These are phyloP conservation scores for Candida vaughaniae DNA, from an alignment of 805 yeast genomes.

Conservation along the genomic window DNA sequence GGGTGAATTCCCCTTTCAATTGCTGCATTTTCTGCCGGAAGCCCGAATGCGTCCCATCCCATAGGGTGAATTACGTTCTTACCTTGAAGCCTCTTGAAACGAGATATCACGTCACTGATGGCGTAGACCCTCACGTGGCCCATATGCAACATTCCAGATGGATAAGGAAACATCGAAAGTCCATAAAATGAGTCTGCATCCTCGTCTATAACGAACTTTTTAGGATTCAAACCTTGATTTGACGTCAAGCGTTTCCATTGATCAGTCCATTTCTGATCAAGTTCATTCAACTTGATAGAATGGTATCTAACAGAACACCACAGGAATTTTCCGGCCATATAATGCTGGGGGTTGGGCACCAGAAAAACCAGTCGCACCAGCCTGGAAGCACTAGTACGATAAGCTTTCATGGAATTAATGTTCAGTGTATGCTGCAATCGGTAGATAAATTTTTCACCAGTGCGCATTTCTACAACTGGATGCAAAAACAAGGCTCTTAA, in stretches of 20 bases:
- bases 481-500: no score
- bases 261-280: slow-evolving; percentile 52
- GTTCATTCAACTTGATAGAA: neutral
- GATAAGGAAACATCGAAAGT: slow-evolving; percentile 92
- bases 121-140: slow-evolving; percentile 95
- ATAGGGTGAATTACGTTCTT: slow-evolving; percentile 85
- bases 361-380: no score
- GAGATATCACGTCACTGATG: slow-evolving; percentile 77
- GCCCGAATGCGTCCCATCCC: slow-evolving; percentile 99
- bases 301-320: no score
- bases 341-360: no score
- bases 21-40: slow-evolving; percentile 98
- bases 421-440: no score
- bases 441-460: slow-evolving; percentile 1
- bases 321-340: no score
- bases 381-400: no score
- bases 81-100: slow-evolving; percentile 78
- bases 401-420: no score
- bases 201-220: slow-evolving; percentile 16
- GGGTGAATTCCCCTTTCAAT: slow-evolving; percentile 81
- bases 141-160: slow-evolving; percentile 89
- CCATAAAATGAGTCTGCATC: slow-evolving; percentile 47
- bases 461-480: no score
- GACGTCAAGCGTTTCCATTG: slow-evolving; percentile 44
- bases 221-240: slow-evolving; percentile 37